These are phyloP conservation scores for Novymonas esmeraldas DNA, from an alignment of 208 protist genomes.

Conservation along the genomic window DNA sequence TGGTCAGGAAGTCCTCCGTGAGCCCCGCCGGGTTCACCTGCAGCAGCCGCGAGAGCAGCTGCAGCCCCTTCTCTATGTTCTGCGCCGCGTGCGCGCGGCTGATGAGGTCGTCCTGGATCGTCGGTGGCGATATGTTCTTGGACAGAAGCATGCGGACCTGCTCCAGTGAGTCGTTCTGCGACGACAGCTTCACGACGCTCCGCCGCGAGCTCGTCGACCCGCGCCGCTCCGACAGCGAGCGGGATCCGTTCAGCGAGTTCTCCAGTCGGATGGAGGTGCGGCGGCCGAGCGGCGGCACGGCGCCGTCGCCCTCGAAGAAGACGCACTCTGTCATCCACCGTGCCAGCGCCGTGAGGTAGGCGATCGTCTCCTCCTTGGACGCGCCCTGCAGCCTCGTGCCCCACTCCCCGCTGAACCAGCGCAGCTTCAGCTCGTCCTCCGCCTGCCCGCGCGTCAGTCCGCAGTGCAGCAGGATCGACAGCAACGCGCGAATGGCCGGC, in stretches of 20 bases:
- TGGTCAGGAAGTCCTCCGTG: slow-evolving; percentile 25
- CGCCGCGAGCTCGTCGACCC: slow-evolving; percentile 59
- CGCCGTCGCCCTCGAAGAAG: slow-evolving; percentile 34
- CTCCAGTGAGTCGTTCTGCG: slow-evolving; percentile 72
- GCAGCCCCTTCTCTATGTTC: slow-evolving; percentile 56
- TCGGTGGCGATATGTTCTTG: slow-evolving; percentile 48
- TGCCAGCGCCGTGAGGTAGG: slow-evolving; percentile 63
- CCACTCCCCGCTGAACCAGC: slow-evolving; percentile 91
- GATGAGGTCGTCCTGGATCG: slow-evolving; percentile 68
- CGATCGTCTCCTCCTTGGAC: slow-evolving; percentile 53
- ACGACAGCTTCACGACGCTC: slow-evolving; percentile 52
- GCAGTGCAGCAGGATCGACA: slow-evolving; percentile 83
- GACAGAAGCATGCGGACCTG: slow-evolving; percentile 70
- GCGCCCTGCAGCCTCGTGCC: slow-evolving; percentile 75
- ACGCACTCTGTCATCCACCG: slow-evolving; percentile 72
- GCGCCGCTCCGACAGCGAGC: slow-evolving; percentile 67
- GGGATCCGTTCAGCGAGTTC: slow-evolving; percentile 44
- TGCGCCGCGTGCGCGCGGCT: slow-evolving; percentile 63
- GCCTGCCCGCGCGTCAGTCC: slow-evolving; percentile 66
- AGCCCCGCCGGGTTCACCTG: slow-evolving; percentile 17
- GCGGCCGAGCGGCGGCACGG: slow-evolving; percentile 30
- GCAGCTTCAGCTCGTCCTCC: slow-evolving; percentile 81
- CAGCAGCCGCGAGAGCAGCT: slow-evolving; percentile 47
- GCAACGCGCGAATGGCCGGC: slow-evolving; percentile 78
- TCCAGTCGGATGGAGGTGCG: slow-evolving; percentile 41